A percentile compares a stretch with the other conserved stretches of the same genome.
Conservation (phyloP, 495 filamentous ascomycete species). For the Aspergillus ostianus region DNA sequence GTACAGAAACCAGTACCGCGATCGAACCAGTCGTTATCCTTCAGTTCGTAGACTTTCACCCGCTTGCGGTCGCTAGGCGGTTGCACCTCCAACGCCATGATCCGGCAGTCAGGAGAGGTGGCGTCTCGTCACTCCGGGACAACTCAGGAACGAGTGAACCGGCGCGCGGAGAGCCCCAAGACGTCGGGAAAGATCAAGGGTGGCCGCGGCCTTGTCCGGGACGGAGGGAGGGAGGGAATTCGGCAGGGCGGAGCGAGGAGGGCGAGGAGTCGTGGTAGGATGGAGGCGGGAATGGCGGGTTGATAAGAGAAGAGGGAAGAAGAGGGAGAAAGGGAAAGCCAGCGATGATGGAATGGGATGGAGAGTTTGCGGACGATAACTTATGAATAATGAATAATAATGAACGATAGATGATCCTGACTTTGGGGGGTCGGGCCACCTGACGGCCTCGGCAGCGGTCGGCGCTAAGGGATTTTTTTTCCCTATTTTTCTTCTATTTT, state of each 20-base stretch:
- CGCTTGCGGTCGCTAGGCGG: slow-evolving; percentile 85
- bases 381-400: slow-evolving; percentile 14
- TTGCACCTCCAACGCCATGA: slow-evolving; percentile 86
- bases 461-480: slow-evolving; percentile 17
- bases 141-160: slow-evolving; percentile 40
- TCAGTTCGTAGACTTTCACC: slow-evolving; percentile 98
- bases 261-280: neutral
- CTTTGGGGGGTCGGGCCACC: slow-evolving; percentile 27
- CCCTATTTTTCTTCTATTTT: slow-evolving; percentile 1
- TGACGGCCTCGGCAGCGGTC: slow-evolving; percentile 31
- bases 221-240: slow-evolving; percentile 10
- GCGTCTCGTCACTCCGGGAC: slow-evolving; percentile 45
- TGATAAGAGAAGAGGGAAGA: neutral
- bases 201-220: slow-evolving; percentile 13
- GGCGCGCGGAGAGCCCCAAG: slow-evolving; percentile 35
- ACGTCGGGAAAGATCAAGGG: slow-evolving; percentile 19
- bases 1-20: slow-evolving; percentile 94
- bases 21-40: slow-evolving; percentile 99
- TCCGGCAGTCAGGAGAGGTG: slow-evolving; percentile 36
- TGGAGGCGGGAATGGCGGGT: neutral
- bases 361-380: slow-evolving; percentile 1
- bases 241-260: neutral
- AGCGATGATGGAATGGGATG: slow-evolving; percentile 2
- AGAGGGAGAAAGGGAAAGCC: neutral
- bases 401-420: slow-evolving; percentile 24